phyloP scores from a whole-genome alignment of 1,284 basidiomycete genomes.

The Trametes polyzona region DNA sequence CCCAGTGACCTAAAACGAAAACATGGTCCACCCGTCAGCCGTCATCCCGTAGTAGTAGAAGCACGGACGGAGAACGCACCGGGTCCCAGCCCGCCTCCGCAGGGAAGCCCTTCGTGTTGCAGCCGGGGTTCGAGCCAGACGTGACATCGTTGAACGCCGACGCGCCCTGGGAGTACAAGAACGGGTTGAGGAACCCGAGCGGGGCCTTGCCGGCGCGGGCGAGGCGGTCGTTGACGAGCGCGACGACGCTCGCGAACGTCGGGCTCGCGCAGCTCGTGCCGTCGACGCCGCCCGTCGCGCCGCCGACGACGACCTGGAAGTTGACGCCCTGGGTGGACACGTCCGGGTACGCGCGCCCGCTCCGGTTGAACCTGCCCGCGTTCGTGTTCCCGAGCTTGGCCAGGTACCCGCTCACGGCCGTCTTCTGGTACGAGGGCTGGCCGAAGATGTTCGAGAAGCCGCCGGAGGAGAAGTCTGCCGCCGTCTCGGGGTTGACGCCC shows the following conservation, averaged over 20 bases:
- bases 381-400: conserved; percentile 33
- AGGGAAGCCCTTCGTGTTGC: conserved; percentile 42
- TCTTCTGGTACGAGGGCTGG: conserved; percentile 44
- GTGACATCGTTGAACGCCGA: conserved; percentile 49
- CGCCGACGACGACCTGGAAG: conserved; percentile 34
- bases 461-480: conserved; percentile 47
- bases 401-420: conserved; percentile 40
- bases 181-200: conserved; percentile 56
- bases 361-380: conserved; percentile 35
- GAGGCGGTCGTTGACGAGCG: conserved; percentile 59
- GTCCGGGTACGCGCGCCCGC: conserved; percentile 40
- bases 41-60: no score
- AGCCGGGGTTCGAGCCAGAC: conserved; percentile 34
- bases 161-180: conserved; percentile 38
- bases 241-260: conserved; percentile 54
- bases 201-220: conserved; percentile 44
- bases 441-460: conserved; percentile 55
- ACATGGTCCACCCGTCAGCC: not conserved
- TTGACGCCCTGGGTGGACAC: conserved; percentile 35
- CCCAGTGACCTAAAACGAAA: conserved; percentile 27
- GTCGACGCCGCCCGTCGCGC: conserved; percentile 46
- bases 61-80: not conserved
- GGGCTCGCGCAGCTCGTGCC: conserved; percentile 55
- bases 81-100: conserved; percentile 44
- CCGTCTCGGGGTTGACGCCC: conserved; percentile 54